Conservation (phyloP, 768 basidiomycete genomes). For the Calvatia gigantea region DNA sequence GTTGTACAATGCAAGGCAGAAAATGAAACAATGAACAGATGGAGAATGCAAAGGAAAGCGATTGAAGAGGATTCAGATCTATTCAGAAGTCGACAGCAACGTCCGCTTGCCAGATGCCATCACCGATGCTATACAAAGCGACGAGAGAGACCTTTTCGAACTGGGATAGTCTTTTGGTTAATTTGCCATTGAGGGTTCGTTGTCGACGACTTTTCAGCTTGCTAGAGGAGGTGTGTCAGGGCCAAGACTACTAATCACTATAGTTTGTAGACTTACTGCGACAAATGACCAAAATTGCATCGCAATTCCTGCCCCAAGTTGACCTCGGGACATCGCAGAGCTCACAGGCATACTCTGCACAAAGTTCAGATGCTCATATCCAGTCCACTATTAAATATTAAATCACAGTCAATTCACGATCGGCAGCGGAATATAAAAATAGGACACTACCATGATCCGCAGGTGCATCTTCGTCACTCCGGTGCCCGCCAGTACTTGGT, state of each 20-base stretch:
- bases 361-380: slow-evolving; percentile 14
- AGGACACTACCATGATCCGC: slow-evolving; percentile 13
- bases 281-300: slow-evolving; percentile 12
- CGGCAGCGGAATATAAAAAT: background rate
- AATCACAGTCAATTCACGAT: background rate
- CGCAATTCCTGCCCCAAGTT: slow-evolving; percentile 38
- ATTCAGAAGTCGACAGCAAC: slow-evolving; percentile 13
- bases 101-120: slow-evolving; percentile 17
- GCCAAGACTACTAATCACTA: background rate
- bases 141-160: slow-evolving; percentile 16
- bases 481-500: slow-evolving; percentile 8
- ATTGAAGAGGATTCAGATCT: background rate
- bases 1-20: background rate
- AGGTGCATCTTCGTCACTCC: slow-evolving; percentile 9
- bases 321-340: slow-evolving; percentile 36
- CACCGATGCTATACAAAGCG: slow-evolving; percentile 12
- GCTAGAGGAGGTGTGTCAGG: slow-evolving; percentile 6
- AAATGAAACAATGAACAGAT: background rate
- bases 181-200: slow-evolving; percentile 9
- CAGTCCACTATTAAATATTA: slow-evolving; percentile 12
- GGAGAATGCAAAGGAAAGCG: background rate
- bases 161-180: background rate
- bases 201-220: slow-evolving; percentile 3
- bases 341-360: slow-evolving; percentile 7
- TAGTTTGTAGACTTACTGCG: slow-evolving; percentile 1